These are phyloP conservation scores for Cinchona pubescens DNA, from an alignment of 257 asterid species.

Conservation along the genomic window DNA sequence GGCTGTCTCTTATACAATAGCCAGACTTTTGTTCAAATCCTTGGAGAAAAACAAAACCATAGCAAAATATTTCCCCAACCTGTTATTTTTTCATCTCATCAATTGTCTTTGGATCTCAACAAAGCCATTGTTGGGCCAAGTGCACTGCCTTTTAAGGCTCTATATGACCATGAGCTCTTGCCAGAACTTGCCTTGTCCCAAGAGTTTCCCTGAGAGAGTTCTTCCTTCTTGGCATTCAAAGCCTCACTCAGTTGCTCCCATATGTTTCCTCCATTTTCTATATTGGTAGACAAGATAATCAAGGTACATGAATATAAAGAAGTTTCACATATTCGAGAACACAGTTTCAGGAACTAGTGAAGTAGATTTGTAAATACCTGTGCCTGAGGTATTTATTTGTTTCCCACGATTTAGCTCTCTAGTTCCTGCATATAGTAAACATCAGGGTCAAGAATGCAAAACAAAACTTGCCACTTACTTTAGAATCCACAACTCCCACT, in stretches of 20 bases:
- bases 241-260: constrained; percentile 77
- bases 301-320: constrained; percentile 4
- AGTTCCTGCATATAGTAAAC: constrained; percentile 20
- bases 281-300: constrained; percentile 3
- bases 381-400: constrained; percentile 26
- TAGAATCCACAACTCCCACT: background rate
- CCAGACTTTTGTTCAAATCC: background rate
- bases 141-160: constrained; percentile 59
- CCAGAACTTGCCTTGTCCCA: constrained; percentile 42
- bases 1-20: background rate
- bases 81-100: constrained; percentile 23
- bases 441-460: background rate
- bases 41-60: background rate
- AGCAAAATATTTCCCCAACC: constrained; percentile 1
- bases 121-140: constrained; percentile 73
- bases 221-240: constrained; percentile 58
- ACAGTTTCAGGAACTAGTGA: background rate
- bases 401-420: constrained; percentile 22
- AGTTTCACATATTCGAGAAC: background rate
- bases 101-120: constrained; percentile 54
- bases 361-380: constrained; percentile 22
- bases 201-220: constrained; percentile 39
- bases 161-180: constrained; percentile 51
- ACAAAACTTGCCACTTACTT: background rate
- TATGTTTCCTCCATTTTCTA: constrained; percentile 39